Base-by-base conservation (phyloP, 495 filamentous ascomycete species). In the Recurvomyces mirabilis region DNA sequence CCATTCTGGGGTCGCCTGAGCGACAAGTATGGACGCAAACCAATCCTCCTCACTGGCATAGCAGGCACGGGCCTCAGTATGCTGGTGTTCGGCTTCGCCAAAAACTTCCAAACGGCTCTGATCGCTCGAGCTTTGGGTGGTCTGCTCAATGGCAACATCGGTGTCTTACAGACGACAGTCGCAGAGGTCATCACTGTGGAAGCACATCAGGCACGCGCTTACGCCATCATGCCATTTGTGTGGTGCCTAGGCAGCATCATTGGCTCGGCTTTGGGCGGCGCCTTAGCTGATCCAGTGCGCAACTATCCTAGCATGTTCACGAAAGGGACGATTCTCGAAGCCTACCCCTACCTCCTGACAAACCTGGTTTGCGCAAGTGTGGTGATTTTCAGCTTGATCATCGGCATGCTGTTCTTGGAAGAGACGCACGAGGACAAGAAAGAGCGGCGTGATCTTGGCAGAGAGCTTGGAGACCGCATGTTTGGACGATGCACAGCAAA, bases 171-270 rank as follows among this genome's bases (percentile, higher is more conserved):
- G 57, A 96, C 89, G 6, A 95, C 89, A 1, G 87, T 99, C 31
- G 84, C 82, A 5, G 91, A 99, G 60, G 71, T 99, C 45, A 78
- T 94, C 21, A 93, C 83, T 17, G 78, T 81, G 46, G 93, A 93
- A 56, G 79, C 89, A 59, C 86, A 96, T 65, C 85, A 94, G 54
- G 82, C 86, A 43, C 83, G 81, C 34, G 93, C 87, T 33, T 99
- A 87, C 64, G 79, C 91, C 5, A 86, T 98, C 56, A 94, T 98
- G 91, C 91, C 91, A 1, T 84, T 94, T 53, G 81, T 95, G 21
- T 98, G 93, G 93, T 95, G 87, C 60, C 65, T 98, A 52, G 91
- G 91, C 43, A 81, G 81, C 30, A 93, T 96, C 51, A 69, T 96
- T 47, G 91, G 93, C 11, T 87, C 89, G 42, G 77, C 80, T 53